These are phyloP conservation scores for Tylopilus rubrobrunneus DNA, from an alignment of 768 basidiomycete genomes.

Conservation along the genomic window DNA sequence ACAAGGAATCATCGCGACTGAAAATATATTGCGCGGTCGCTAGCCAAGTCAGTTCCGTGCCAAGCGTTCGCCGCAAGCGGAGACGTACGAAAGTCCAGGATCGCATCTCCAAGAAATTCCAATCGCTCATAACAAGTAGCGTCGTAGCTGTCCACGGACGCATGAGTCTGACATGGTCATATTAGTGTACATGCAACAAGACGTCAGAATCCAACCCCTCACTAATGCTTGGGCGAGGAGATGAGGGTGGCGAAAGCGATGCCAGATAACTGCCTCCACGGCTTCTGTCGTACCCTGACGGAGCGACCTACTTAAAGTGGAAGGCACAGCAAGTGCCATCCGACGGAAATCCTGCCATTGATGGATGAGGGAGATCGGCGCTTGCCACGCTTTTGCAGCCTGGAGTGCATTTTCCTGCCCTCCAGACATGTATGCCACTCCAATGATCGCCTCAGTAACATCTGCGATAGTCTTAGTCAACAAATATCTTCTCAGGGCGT, in stretches of 20 bases:
- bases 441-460: slow-evolving; percentile 81
- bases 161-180: slow-evolving; percentile 54
- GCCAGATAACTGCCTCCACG: slow-evolving; percentile 62
- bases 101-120: slow-evolving; percentile 84
- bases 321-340: slow-evolving; percentile 43
- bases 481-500: slow-evolving; percentile 3
- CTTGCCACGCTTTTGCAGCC: slow-evolving; percentile 57
- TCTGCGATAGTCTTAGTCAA: slow-evolving; percentile 68
- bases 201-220: slow-evolving; percentile 15
- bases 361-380: slow-evolving; percentile 61
- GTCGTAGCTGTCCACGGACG: slow-evolving; percentile 53
- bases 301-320: slow-evolving; percentile 42
- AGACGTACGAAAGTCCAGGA: slow-evolving; percentile 74
- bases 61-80: background rate
- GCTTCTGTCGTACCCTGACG: slow-evolving; percentile 46
- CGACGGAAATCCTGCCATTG: slow-evolving; percentile 68
- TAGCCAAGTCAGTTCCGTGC: slow-evolving; percentile 26
- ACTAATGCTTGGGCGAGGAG: slow-evolving; percentile 75
- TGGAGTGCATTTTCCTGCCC: slow-evolving; percentile 65
- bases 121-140: slow-evolving; percentile 66
- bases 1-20: slow-evolving; percentile 54
- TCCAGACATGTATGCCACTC: slow-evolving; percentile 73
- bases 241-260: slow-evolving; percentile 56
- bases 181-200: slow-evolving; percentile 6
- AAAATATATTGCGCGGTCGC: slow-evolving; percentile 75